A percentile compares a stretch with the other conserved stretches of the same genome.
Evolutionary conservation across 1,284 basidiomycete species (phyloP).

Genomic region (Rhodotorula glutinis): DNA sequence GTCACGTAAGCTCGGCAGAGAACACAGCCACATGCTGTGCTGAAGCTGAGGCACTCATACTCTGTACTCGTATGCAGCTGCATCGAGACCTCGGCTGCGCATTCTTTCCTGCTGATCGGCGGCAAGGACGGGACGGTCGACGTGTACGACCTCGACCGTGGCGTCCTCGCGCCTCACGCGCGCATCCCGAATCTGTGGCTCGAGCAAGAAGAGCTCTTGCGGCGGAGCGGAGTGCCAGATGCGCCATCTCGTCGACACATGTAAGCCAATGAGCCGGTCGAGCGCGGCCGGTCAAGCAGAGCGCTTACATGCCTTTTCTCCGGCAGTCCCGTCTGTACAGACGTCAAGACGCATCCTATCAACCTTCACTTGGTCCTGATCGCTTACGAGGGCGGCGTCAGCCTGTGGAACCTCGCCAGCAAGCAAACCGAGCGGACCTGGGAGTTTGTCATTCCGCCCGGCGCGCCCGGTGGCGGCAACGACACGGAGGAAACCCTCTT

Average conservation of each 20-base stretch:
- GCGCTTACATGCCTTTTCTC: neutral
- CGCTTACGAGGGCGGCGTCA: constrained; percentile 75
- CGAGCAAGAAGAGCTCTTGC: constrained; percentile 67
- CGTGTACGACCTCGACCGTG: constrained; percentile 49
- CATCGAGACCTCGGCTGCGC: constrained; percentile 65
- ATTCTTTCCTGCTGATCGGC: constrained; percentile 64
- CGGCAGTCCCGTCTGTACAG: constrained; percentile 57
- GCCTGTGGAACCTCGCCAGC: constrained; percentile 69
- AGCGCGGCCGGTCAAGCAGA: neutral
- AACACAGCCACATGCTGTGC: too few relatives aligned
- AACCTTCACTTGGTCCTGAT: constrained; percentile 76
- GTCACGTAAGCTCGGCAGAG: constrained; percentile 46
- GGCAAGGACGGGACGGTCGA: constrained; percentile 52
- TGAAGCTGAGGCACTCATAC: neutral
- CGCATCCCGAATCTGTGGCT: constrained; percentile 48
- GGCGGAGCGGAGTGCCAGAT: constrained; percentile 58
- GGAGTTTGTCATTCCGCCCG: constrained; percentile 57
- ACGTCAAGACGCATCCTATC: constrained; percentile 69
- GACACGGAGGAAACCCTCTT: constrained; percentile 60
- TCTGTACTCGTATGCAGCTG: constrained; percentile 43
- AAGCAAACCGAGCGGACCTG: constrained; percentile 43
- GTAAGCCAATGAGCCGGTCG: constrained; percentile 2
- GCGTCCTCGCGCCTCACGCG: constrained; percentile 44
- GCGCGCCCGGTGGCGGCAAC: constrained; percentile 73
- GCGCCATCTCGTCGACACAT: constrained; percentile 52